Conservation (phyloP, 148 eudicot genomes). For the Bassia scoparia region DNA sequence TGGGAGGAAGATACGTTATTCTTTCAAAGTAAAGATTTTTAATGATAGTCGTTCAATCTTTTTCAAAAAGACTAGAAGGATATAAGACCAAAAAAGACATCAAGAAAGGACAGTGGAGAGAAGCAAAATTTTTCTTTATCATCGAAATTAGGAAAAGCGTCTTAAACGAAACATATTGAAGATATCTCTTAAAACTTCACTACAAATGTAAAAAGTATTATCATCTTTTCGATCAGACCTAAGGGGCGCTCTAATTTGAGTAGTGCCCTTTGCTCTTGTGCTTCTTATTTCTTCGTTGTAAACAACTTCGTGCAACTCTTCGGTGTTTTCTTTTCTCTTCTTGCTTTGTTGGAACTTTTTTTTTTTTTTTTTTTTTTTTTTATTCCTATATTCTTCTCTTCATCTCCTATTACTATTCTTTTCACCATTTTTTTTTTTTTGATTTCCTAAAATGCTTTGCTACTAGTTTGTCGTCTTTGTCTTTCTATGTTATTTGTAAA, state of each 20-base stretch:
- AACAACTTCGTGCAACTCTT: no score
- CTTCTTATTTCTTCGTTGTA: not conserved
- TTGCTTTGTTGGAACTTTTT: no score
- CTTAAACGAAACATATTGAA: slow-evolving; percentile 39
- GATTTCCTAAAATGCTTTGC: no score
- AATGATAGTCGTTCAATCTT: slow-evolving; percentile 28
- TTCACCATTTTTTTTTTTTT: no score
- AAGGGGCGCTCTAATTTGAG: slow-evolving; percentile 31
- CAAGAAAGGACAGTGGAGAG: slow-evolving; percentile 39
- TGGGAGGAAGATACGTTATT: slow-evolving; percentile 75
- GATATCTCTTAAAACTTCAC: slow-evolving; percentile 32
- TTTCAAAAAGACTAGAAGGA: slow-evolving; percentile 28
- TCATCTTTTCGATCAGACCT: slow-evolving; percentile 30
- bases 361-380: no score
- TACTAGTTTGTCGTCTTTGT: no score
- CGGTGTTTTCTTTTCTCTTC: not conserved
- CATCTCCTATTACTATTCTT: no score
- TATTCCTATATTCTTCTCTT: no score
- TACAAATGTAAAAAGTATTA: slow-evolving; percentile 33
- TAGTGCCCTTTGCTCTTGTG: slow-evolving; percentile 17
- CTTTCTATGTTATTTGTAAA: no score
- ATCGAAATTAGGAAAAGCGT: slow-evolving; percentile 40
- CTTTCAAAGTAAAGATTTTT: slow-evolving; percentile 59
- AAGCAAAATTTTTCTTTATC: slow-evolving; percentile 38
- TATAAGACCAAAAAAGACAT: slow-evolving; percentile 28